phyloP scores from a whole-genome alignment of 2,329 filamentous ascomycete genomes.

The Alternaria sp. region DNA sequence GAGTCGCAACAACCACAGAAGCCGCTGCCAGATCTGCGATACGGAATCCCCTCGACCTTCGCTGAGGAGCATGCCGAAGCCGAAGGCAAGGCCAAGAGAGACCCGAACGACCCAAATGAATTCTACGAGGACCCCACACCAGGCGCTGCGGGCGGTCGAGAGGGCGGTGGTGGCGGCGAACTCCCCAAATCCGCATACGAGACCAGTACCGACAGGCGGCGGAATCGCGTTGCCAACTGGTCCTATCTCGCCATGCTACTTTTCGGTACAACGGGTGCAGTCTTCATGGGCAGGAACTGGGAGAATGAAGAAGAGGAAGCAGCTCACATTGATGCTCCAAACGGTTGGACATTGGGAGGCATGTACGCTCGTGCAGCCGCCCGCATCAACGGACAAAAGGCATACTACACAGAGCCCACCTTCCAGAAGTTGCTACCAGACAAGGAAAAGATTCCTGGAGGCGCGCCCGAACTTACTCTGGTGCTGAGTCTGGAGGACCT shows the following conservation, averaged over 20 bases:
- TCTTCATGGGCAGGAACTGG: conserved; percentile 90
- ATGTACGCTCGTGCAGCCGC: conserved; percentile 86
- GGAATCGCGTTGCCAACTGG: conserved; percentile 78
- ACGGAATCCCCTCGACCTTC: conserved; percentile 91
- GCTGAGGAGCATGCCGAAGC: conserved; percentile 70
- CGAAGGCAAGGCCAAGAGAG: conserved; percentile 45
- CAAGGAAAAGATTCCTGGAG: conserved; percentile 63
- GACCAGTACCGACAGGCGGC: conserved; percentile 86
- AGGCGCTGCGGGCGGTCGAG: conserved; percentile 57
- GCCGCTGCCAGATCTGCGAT: conserved; percentile 88
- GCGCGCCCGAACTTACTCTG: conserved; percentile 87
- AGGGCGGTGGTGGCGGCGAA: conserved; percentile 64
- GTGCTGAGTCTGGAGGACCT: conserved; percentile 94
- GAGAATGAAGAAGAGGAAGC: conserved; percentile 76
- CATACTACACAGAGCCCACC: conserved; percentile 95
- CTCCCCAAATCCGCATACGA: conserved; percentile 84
- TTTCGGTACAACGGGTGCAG: conserved; percentile 65
- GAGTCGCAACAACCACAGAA: conserved; percentile 61
- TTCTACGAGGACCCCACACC: conserved; percentile 62
- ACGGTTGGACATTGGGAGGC: conserved; percentile 76
- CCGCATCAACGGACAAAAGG: conserved; percentile 77
- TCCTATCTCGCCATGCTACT: conserved; percentile 71
- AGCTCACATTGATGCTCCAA: conserved; percentile 74
- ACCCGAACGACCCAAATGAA: conserved; percentile 55
- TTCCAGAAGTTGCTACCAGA: conserved; percentile 93